Evolutionary conservation across 1,139 yeast genomes (phyloP).

Genomic region (Candida sp.): DNA sequence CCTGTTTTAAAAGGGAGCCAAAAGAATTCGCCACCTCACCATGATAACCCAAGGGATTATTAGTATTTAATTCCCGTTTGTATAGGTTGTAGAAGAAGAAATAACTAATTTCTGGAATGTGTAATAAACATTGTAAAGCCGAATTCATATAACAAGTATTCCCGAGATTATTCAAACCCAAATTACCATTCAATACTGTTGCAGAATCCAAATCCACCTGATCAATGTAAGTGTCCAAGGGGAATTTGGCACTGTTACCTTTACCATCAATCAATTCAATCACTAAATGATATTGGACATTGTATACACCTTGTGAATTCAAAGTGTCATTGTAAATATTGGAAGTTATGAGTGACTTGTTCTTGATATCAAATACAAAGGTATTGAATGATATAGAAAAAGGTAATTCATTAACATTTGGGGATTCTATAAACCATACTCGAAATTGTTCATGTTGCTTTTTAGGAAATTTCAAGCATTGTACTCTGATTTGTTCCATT

Average conservation of each 20-base stretch:
- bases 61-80: conserved; percentile 62
- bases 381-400: conserved; percentile 19
- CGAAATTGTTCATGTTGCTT: conserved; percentile 19
- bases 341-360: conserved; percentile 28
- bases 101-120: conserved; percentile 77
- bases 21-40: conserved; percentile 81
- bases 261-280: conserved; percentile 35
- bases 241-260: conserved; percentile 23
- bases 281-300: conserved; percentile 26
- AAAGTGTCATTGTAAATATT: conserved; percentile 21
- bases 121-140: conserved; percentile 86
- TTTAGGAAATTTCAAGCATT: conserved; percentile 15
- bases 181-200: conserved; percentile 27
- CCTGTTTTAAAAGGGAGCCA: conserved; percentile 58
- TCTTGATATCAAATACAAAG: conserved; percentile 29
- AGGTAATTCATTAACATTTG: conserved; percentile 21
- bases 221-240: conserved; percentile 24
- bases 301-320: conserved; percentile 28
- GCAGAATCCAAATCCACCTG: conserved; percentile 13
- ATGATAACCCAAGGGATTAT: conserved; percentile 75
- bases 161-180: conserved; percentile 81
- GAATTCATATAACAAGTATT: conserved; percentile 98
- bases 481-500: conserved; percentile 20
- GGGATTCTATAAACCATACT: conserved; percentile 37
- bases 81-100: conserved; percentile 69